These are phyloP conservation scores for Aspergillus piperis DNA, from an alignment of 2,329 filamentous ascomycete genomes.

Conservation along the genomic window DNA sequence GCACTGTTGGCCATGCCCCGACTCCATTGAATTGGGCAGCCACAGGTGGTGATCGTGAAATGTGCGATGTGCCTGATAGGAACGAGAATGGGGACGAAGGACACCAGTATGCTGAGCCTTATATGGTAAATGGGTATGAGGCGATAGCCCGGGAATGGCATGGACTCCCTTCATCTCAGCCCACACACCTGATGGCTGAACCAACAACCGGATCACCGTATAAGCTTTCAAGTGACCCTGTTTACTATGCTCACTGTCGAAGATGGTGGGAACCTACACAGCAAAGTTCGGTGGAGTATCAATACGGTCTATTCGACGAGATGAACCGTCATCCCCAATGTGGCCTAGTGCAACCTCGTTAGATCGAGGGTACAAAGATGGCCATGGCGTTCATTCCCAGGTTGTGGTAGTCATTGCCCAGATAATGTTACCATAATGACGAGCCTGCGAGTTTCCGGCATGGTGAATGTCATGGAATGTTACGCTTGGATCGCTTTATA, in stretches of 20 bases:
- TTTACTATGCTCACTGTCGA: slow-evolving; percentile 37
- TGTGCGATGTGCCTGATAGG: slow-evolving; percentile 37
- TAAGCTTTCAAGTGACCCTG: slow-evolving; percentile 42
- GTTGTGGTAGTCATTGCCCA: not conserved
- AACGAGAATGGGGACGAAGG: slow-evolving; percentile 19
- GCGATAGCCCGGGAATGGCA: slow-evolving; percentile 66
- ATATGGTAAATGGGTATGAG: slow-evolving; percentile 82
- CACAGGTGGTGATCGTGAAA: slow-evolving; percentile 41
- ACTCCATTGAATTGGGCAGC: not conserved
- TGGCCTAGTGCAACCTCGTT: slow-evolving; percentile 12
- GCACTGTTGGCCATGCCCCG: not conserved
- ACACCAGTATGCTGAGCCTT: slow-evolving; percentile 67
- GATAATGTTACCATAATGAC: not conserved
- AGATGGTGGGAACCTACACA: slow-evolving; percentile 42
- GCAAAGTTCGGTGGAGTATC: slow-evolving; percentile 37
- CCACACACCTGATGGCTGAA: slow-evolving; percentile 19
- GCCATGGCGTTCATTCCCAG: not conserved
- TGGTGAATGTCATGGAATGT: too few species aligned
- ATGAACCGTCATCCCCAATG: slow-evolving; percentile 29
- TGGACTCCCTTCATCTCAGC: slow-evolving; percentile 38
- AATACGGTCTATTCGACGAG: slow-evolving; percentile 42
- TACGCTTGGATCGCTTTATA: too few species aligned
- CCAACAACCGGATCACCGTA: slow-evolving; percentile 37
- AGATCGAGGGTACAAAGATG: not conserved
- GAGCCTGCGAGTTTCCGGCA: too few species aligned